Evolutionary conservation across 1,284 basidiomycete genomes (phyloP), one percentile per base, ranked within the genome.

Genomic region (Leucoagaricus sp.): DNA sequence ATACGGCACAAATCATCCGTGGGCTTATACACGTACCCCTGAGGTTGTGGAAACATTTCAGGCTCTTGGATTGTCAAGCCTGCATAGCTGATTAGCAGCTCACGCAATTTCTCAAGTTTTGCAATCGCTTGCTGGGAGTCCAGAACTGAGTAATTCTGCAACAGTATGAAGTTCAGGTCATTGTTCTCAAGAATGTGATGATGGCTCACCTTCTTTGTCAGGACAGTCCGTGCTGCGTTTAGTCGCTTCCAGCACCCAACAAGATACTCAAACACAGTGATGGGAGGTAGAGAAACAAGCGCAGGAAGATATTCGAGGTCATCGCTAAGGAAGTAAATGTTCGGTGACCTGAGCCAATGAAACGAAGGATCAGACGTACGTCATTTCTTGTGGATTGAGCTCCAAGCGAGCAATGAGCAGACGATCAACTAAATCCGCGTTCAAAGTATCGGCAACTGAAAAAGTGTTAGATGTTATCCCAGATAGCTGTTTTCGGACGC

Each of bases 251-350:
- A 99, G 65, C 91, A 91, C 19, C 89, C 89, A 1, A 94, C 81
- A 21, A 99, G 81, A 68, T 96, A 99, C 67, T 98, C 94, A 63
- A 96, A 96, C 0, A 87, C 82, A 0, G 95, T 96, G 72, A 95
- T 85, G 12, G 84, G 66, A 2, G 93, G 93, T 23, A 97, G 74
- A 23, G 89, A 90, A 1, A 90, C 89, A 6, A 96, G 73, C 4
- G 95, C 86, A 0, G 87, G 81, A 15, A 91, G 73, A 64, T 85
- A 89, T 48, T 96, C 92, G 3, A 90, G 73, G 67, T 97, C 94
- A 65, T 94, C 90, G 29, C 89, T 93, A 61, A 6, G 26, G 53
- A 53, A 58, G 19, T 57, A 45, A 38, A 25, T 50, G 26, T 60
- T 51, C 4, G 2, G 40, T 2, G 19, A 13, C 33, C 26, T 41